Evolutionary conservation across 2,329 filamentous ascomycete species (phyloP).

Genomic region (Fusarium torulosum): DNA sequence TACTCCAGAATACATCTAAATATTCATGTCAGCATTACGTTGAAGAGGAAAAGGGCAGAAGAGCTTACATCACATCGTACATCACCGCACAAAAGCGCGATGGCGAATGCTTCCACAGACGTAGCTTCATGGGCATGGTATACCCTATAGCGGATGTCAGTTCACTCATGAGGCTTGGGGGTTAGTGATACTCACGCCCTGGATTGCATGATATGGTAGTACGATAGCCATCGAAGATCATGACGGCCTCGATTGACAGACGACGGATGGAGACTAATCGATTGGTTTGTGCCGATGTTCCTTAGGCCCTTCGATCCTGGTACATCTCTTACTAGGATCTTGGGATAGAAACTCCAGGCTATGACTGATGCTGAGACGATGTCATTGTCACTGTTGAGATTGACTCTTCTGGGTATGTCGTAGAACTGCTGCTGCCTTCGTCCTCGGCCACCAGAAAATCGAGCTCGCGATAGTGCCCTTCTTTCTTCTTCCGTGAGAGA

Average conservation of each 20-base stretch:
- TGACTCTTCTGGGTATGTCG: constrained; percentile 80
- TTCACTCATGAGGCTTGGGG: not conserved
- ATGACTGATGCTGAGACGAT: constrained; percentile 83
- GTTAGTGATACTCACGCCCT: constrained; percentile 69
- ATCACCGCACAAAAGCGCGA: constrained; percentile 88
- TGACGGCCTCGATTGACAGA: constrained; percentile 84
- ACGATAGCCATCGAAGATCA: constrained; percentile 85
- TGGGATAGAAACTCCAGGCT: constrained; percentile 96
- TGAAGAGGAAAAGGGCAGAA: not conserved
- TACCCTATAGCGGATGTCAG: constrained; percentile 62
- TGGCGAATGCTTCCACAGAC: constrained; percentile 82
- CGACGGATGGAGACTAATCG: constrained; percentile 85
- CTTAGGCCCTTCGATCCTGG: constrained; percentile 80
- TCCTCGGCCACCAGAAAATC: constrained; percentile 65
- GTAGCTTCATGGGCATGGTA: constrained; percentile 94
- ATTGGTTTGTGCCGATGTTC: constrained; percentile 93
- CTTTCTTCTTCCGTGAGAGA: constrained; percentile 80
- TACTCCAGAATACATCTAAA: constrained; percentile 85
- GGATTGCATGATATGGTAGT: constrained; percentile 97
- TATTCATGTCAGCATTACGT: constrained; percentile 2
- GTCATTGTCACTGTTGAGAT: constrained; percentile 84
- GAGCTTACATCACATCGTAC: constrained; percentile 81
- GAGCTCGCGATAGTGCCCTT: constrained; percentile 73
- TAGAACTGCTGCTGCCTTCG: constrained; percentile 81
- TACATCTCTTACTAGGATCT: constrained; percentile 84